A percentile compares a stretch with the other conserved stretches of the same genome.
Evolutionary conservation across 371 early-diverging fungal species (phyloP).

Genomic region (Apophysomyces elegans): DNA sequence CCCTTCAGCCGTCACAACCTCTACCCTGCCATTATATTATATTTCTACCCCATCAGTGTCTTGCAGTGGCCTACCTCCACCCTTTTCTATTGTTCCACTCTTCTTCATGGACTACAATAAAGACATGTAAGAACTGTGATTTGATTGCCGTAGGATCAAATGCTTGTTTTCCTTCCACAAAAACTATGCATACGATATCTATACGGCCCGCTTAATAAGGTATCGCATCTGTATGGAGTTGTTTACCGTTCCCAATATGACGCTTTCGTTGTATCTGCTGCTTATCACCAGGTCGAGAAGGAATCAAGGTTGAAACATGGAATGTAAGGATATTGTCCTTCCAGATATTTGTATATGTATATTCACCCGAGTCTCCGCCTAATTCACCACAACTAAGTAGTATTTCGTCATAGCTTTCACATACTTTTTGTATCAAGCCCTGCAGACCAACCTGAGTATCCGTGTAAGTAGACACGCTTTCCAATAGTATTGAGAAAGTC

Average conservation of each 20-base stretch:
- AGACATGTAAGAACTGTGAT: slow-evolving; percentile 80
- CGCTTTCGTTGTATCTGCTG: slow-evolving; percentile 87
- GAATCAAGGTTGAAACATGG: slow-evolving; percentile 85
- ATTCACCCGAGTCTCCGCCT: slow-evolving; percentile 77
- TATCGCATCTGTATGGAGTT: background rate
- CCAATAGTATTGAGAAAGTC: slow-evolving; percentile 74
- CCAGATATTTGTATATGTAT: slow-evolving; percentile 78
- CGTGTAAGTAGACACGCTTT: slow-evolving; percentile 68
- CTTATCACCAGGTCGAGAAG: slow-evolving; percentile 69
- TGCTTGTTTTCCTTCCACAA: slow-evolving; percentile 66
- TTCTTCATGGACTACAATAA: slow-evolving; percentile 69
- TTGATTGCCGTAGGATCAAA: slow-evolving; percentile 76
- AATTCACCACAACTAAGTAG: slow-evolving; percentile 2
- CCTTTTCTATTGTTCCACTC: slow-evolving; percentile 29
- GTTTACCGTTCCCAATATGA: slow-evolving; percentile 83
- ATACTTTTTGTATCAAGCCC: slow-evolving; percentile 83
- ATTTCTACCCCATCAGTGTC: background rate
- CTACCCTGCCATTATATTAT: slow-evolving; percentile 38
- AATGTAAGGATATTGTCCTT: slow-evolving; percentile 83
- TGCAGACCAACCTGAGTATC: slow-evolving; percentile 81
- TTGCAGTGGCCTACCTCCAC: slow-evolving; percentile 40
- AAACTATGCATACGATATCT: slow-evolving; percentile 80
- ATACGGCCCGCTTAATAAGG: background rate
- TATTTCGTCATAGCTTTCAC: background rate
- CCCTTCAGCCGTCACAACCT: slow-evolving; percentile 63